Base-by-base conservation (phyloP, 345 rosid genomes). In the Barbarea vulgaris region DNA sequence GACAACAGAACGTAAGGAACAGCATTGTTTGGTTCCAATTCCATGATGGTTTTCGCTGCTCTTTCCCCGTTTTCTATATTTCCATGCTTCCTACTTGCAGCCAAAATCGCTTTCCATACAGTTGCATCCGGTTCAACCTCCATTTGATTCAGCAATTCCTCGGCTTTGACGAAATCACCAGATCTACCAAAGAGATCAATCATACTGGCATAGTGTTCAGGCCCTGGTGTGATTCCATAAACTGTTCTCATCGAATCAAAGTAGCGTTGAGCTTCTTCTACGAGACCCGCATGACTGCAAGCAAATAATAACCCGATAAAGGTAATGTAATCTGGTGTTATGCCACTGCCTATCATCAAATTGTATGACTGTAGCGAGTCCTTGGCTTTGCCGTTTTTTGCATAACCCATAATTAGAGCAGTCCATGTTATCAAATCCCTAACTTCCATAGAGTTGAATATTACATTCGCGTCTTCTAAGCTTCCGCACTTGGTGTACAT, bases 141-240 rank as follows among this genome's bases (percentile, higher is more conserved):
- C 97, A 94, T 91, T 73, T 85, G 83, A 46, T 85, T 57, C 19
- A 90, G 79, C 77, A 91, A 68, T 74, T 76, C 79, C 80, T 87
- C 83, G 34, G 84, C 92, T 82, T 90, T 91, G 3, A 52, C 71
- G 19, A 94, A 85, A 74, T 86, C 91, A 62, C 97, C 98, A 4
- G 87, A 87, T 31, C 97, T 88, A 4, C 93, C 97, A 76, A 83
- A 81, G 44, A 94, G 96, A 69, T 94, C 98, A 66, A 94, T 90
- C 95, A 94, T 90, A 67, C 97, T 88, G 0, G 98, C 95, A 48
- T 86, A 90, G 79, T 91, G 98, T 66, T 90, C 92, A 6, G 88
- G 88, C 46, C 96, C 91, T 47, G 97, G 97, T 64, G 63, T 79
- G 69, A 94, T 88, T 63, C 89, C 84, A 56, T 91, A 83, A 56